phyloP scores from a whole-genome alignment of 768 basidiomycete species.

The Rhizopogon sp. region DNA sequence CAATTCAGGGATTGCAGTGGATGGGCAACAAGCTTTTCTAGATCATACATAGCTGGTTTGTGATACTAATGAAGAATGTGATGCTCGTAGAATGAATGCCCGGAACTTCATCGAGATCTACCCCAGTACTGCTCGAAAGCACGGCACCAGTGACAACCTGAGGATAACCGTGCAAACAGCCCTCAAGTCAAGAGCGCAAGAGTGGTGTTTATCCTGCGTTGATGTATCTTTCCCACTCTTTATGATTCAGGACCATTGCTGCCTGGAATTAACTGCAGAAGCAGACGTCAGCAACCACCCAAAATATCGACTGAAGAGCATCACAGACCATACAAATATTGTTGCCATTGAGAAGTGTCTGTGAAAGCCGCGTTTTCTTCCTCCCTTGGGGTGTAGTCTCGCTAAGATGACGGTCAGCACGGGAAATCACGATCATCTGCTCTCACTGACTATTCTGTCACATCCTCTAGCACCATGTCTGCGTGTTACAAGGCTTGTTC shows the following conservation, averaged over 20 bases:
- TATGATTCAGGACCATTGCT: conserved; percentile 58
- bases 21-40: not conserved
- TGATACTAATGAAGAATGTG: not conserved
- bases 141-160: not conserved
- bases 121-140: not conserved
- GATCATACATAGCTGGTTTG: not conserved
- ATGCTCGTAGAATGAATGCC: not conserved
- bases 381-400: conserved; percentile 80
- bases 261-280: conserved; percentile 59
- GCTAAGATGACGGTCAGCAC: conserved; percentile 36
- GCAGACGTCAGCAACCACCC: conserved; percentile 1
- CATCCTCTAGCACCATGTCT: conserved; percentile 97
- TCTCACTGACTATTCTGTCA: conserved; percentile 83
- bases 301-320: not conserved
- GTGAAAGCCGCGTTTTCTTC: conserved; percentile 77
- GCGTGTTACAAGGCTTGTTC: not conserved
- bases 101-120: not conserved
- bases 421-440: not conserved
- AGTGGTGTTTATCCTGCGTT: not conserved
- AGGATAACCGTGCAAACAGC: not conserved
- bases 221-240: not conserved
- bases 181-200: not conserved
- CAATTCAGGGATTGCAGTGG: not conserved
- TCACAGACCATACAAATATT: conserved; percentile 90
- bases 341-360: conserved; percentile 90